Base-by-base conservation (phyloP, 331 rosid species). In the Stylosanthes scabra region DNA sequence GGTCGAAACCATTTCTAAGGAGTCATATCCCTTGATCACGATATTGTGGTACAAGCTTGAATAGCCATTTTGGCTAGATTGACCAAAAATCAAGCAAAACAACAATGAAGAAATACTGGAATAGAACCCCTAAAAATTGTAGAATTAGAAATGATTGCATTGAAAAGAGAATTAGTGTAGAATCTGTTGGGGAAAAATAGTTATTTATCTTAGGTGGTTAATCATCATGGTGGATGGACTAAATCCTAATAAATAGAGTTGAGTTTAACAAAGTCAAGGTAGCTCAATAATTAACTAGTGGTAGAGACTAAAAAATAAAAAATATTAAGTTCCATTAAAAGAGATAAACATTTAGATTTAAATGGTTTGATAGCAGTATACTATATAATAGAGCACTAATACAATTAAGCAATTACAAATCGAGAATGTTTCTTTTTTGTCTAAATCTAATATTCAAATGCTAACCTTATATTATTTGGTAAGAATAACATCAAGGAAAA, bases 401-500 rank as follows among this genome's bases (percentile, higher is more conserved):
- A 31, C 5, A 59, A 63, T 62, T 28, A 55, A 78, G 31, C 55
- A 8, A 13, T 42, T 61, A 77, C 66, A 31, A 31, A 31, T 31
- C 25, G 3, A 31, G 5, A 29, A 5, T 45, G 16, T 27, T 25
- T 44, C 51, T 4, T 9, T 41, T 49, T 73, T 50, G 37, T 56
- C 44, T 20, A 20, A 20, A 20, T 20, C 54, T 42, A 34, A 9
- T 13, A 46, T 42, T 49, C 37, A 61, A 16, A 50, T 50, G 28
- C 68, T 64, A 74, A 54, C 65, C 65, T 14, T 25, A 12, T 25
- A 13, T 64, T 54, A 44, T 63, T 45, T 52, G 12, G 78, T 6
- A 74, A 29, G 58, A 28, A 54, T 63, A 40, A 54, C 25, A 54
- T 9, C 5, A 11, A 64, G 28, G 9, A 63, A 54, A 13, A 63